A percentile compares a stretch with the other conserved stretches of the same genome.
Conservation (phyloP, 768 basidiomycete species). For the Termitomyces sp. region DNA sequence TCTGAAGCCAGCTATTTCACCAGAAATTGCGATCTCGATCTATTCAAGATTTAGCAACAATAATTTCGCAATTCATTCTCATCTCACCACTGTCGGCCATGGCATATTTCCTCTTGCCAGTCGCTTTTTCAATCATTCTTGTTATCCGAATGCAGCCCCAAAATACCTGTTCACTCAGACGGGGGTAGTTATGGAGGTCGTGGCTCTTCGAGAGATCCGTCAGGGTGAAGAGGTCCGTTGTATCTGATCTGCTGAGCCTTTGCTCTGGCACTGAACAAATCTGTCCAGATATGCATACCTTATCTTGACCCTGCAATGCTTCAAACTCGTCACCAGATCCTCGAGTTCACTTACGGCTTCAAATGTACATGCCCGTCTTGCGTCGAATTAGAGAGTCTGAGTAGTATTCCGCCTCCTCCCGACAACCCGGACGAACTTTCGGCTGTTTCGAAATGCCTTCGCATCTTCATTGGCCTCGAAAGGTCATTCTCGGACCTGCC, state of each 20-base stretch:
- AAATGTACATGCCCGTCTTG: constrained; percentile 63
- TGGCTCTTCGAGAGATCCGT: constrained; percentile 57
- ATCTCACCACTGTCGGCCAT: constrained; percentile 67
- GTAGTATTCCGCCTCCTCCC: constrained; percentile 39
- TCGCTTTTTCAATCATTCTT: constrained; percentile 82
- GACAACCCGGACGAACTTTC: constrained; percentile 29
- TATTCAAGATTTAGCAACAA: constrained; percentile 75
- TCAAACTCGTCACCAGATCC: constrained; percentile 56
- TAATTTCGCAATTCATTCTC: constrained; percentile 76
- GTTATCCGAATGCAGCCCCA: constrained; percentile 67
- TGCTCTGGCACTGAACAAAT: background rate
- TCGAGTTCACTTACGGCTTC: constrained; percentile 68
- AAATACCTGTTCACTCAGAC: constrained; percentile 49
- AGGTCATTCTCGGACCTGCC: constrained; percentile 26
- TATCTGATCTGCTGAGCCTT: constrained; percentile 5
- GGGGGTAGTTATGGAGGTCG: constrained; percentile 57
- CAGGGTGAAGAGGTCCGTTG: constrained; percentile 62
- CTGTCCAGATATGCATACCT: constrained; percentile 62
- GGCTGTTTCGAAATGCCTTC: constrained; percentile 31
- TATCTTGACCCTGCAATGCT: constrained; percentile 78
- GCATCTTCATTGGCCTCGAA: constrained; percentile 37
- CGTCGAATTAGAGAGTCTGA: constrained; percentile 36
- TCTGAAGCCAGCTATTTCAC: constrained; percentile 28
- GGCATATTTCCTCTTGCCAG: constrained; percentile 78
- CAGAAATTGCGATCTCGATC: constrained; percentile 30